Evolutionary conservation across 2,329 filamentous ascomycete species (phyloP).

Genomic region (Aureobasidium lini): DNA sequence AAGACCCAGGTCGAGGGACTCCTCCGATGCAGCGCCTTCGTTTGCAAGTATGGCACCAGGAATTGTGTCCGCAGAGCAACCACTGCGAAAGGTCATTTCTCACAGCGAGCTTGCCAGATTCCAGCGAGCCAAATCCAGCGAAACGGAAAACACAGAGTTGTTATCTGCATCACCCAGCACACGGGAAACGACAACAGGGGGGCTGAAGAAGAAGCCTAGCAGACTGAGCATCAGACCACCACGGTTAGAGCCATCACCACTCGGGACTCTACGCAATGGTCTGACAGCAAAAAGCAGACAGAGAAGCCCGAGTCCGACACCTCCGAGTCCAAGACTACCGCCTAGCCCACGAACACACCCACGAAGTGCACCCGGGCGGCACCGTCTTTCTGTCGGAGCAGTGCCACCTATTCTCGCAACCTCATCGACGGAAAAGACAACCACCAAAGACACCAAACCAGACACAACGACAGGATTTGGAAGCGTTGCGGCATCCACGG

Average conservation of each 20-base stretch:
- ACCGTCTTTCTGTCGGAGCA: background rate
- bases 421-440: constrained; percentile 18
- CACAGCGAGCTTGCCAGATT: constrained; percentile 82
- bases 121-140: constrained; percentile 40
- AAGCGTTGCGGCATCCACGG: constrained; percentile 45
- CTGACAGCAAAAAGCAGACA: constrained; percentile 18
- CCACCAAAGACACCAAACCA: constrained; percentile 32
- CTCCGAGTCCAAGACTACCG: constrained; percentile 30
- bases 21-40: background rate
- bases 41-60: constrained; percentile 22
- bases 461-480: constrained; percentile 40
- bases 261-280: constrained; percentile 37
- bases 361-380: constrained; percentile 1
- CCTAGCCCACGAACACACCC: constrained; percentile 16
- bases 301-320: constrained; percentile 22
- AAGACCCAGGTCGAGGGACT: background rate
- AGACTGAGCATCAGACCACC: constrained; percentile 8
- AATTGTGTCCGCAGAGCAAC: constrained; percentile 51
- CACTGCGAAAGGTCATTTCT: constrained; percentile 77
- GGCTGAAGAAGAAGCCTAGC: constrained; percentile 42
- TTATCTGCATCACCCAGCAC: constrained; percentile 37
- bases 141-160: constrained; percentile 33
- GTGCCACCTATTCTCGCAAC: background rate
- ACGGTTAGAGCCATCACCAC: constrained; percentile 21
- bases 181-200: constrained; percentile 22